Evolutionary conservation across 2,329 filamentous ascomycete species (phyloP), one percentile per base, ranked within the genome.

Genomic region (Fusarium sp.): DNA sequence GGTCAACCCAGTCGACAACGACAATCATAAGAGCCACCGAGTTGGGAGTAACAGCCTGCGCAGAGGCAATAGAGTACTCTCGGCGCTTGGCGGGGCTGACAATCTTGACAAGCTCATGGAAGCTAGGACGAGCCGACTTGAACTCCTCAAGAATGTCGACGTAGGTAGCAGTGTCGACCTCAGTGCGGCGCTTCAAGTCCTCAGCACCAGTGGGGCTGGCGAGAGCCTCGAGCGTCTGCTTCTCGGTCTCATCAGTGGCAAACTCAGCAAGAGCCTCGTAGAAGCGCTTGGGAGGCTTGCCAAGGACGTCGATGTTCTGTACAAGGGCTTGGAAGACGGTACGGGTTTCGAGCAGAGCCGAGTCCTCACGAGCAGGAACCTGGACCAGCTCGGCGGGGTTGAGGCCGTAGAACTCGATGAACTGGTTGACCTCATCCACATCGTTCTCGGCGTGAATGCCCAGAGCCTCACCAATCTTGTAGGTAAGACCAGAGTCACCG

Each of bases 41-140:
- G 75, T 84, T 94, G 20, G 96, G 94, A 1, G 93, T 94, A 39
- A 98, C 95, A 73, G 95, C 93, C 82, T 99, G 96, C 55, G 94
- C 96, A 4, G 96, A 98, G 20, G 96, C 96, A 71, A 99, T 98
- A n/a, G 93, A 97, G 86, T 99, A 99, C 81, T 99, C 96, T 74
- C 96, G 89, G 63, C 96, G 92, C 87, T 99, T 99, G 83, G 97
- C 89, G 14, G 96, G 95, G 68, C 86, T 88, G 68, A 99, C 91
- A 64, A 99, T 93, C 74, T 90, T 91, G 67, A 92, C 87, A 57
- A 99, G 90, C 72, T 98, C 94, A 76, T 94, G 88, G 88, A 98
- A 96, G 61, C 84, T 84, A 7, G 95, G 96, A 73, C 91, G 94
- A 2, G 96, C 96, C 47, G 95, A 97, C 61, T 86, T 85, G 84